Percentiles rank a stretch among this genome's conserved stretches.
phyloP scores from a whole-genome alignment of 2,329 filamentous ascomycete genomes.

The Ophiostoma angusticollis region DNA sequence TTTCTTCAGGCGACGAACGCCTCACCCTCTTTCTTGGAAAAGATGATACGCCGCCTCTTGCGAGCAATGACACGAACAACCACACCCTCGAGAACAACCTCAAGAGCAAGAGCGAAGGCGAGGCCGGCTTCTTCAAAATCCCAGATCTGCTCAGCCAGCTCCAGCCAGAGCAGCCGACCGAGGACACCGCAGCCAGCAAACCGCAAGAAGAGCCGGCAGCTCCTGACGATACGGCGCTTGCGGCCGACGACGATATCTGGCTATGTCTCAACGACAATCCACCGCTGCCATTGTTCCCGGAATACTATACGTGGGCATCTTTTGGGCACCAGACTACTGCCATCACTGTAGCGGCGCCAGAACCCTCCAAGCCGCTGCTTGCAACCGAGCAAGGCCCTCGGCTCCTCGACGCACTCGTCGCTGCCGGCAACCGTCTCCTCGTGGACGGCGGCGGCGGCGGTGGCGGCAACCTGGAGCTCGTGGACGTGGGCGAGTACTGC shows the following conservation, averaged over 20 bases:
- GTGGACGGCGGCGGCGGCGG: background rate
- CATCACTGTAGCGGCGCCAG: too few species aligned
- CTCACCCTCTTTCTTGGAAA: conserved; percentile 10
- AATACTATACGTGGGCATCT: conserved; percentile 56
- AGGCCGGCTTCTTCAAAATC: conserved; percentile 31
- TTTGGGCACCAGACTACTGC: too few species aligned
- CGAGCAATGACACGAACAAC: background rate
- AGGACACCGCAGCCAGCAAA: background rate
- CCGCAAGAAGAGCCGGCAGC: background rate
- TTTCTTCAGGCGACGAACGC: background rate
- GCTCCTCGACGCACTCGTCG: conserved; percentile 52
- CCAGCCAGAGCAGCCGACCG: background rate
- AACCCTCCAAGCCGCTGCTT: conserved; percentile 32
- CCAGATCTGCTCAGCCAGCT: conserved; percentile 20
- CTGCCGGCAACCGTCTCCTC: conserved; percentile 27
- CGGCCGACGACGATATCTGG: conserved; percentile 38
- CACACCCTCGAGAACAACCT: too few species aligned
- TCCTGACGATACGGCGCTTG: too few species aligned
- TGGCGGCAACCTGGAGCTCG: conserved; percentile 20
- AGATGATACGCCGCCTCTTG: conserved; percentile 1
- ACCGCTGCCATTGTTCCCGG: conserved; percentile 18
- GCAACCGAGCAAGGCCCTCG: conserved; percentile 55
- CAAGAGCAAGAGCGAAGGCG: background rate
- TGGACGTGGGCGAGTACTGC: conserved; percentile 37
- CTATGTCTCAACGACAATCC: conserved; percentile 24